Conservation (phyloP, 257 asterid species). For the Mitragyna speciosa region DNA sequence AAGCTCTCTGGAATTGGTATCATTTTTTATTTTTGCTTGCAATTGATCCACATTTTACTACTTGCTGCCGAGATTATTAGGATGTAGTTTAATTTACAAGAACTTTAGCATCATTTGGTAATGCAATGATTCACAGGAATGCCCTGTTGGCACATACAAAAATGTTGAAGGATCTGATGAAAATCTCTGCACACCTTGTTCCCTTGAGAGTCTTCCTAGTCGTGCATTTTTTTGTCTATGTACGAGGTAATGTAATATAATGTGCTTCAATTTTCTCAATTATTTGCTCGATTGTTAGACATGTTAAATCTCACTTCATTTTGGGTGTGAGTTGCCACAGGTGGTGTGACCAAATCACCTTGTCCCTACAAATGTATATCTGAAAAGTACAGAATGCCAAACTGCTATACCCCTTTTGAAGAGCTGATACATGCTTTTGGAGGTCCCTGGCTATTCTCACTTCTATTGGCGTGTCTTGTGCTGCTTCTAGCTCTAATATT, state of each 20-base stretch:
- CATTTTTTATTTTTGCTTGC: not conserved
- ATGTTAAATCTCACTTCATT: conserved; percentile 23
- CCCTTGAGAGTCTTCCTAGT: conserved; percentile 68
- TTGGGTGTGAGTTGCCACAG: conserved; percentile 47
- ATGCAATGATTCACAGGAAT: conserved; percentile 47
- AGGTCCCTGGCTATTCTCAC: conserved; percentile 89
- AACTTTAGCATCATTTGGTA: not conserved
- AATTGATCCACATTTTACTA: not conserved
- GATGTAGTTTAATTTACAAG: not conserved
- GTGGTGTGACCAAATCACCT: conserved; percentile 74
- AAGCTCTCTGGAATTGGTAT: not conserved
- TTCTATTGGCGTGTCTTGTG: conserved; percentile 58
- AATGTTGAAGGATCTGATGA: conserved; percentile 80
- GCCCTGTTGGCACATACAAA: conserved; percentile 86
- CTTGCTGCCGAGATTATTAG: not conserved
- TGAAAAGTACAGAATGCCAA: conserved; percentile 75
- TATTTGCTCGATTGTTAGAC: conserved; percentile 3
- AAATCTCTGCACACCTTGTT: conserved; percentile 69
- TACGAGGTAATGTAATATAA: conserved; percentile 60
- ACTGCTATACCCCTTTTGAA: conserved; percentile 93
- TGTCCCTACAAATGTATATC: conserved; percentile 84
- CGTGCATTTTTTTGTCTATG: conserved; percentile 80
- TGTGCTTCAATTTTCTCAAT: conserved; percentile 21
- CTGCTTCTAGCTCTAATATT: conserved; percentile 66
- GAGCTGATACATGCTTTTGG: conserved; percentile 88